These are phyloP conservation scores for Syncephalis plumigaleata DNA, from an alignment of 371 early-diverging fungal genomes.

Conservation along the genomic window DNA sequence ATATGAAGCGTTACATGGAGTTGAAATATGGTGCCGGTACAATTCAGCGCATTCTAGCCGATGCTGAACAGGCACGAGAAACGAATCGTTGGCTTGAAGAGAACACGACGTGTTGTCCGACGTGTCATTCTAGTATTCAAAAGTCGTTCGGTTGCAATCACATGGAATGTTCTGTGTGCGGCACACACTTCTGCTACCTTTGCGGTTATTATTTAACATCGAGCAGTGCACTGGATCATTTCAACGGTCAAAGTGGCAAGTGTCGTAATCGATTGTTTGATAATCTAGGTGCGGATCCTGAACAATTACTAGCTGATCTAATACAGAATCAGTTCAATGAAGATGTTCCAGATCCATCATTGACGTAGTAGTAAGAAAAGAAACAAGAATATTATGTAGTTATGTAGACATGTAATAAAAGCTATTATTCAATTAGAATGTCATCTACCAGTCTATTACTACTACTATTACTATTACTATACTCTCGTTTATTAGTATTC, in stretches of 20 bases:
- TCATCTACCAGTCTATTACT: too few relatives aligned
- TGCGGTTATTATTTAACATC: conserved; percentile 7
- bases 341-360: too few relatives aligned
- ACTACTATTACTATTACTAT: too few relatives aligned
- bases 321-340: too few relatives aligned
- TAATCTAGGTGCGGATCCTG: conserved; percentile 2
- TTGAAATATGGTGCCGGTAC: conserved; percentile 8
- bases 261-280: conserved; percentile 10
- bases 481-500: too few relatives aligned
- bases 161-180: conserved; percentile 8
- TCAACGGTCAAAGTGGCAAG: conserved; percentile 2
- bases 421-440: too few relatives aligned
- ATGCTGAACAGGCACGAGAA: conserved; percentile 1
- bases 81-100: conserved; percentile 3
- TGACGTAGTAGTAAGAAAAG: too few relatives aligned
- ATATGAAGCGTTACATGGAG: conserved; percentile 3
- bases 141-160: conserved; percentile 12
- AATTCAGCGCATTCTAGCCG: conserved; percentile 3
- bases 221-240: conserved; percentile 6
- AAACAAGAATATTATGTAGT: too few relatives aligned
- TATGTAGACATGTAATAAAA: too few relatives aligned
- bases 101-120: conserved; percentile 8
- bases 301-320: too few relatives aligned
- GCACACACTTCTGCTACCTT: conserved; percentile 10
- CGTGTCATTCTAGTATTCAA: conserved; percentile 6